These are phyloP conservation scores for Pestalotiopsis sp. DNA, from an alignment of 2,329 filamentous ascomycete genomes.

Conservation along the genomic window DNA sequence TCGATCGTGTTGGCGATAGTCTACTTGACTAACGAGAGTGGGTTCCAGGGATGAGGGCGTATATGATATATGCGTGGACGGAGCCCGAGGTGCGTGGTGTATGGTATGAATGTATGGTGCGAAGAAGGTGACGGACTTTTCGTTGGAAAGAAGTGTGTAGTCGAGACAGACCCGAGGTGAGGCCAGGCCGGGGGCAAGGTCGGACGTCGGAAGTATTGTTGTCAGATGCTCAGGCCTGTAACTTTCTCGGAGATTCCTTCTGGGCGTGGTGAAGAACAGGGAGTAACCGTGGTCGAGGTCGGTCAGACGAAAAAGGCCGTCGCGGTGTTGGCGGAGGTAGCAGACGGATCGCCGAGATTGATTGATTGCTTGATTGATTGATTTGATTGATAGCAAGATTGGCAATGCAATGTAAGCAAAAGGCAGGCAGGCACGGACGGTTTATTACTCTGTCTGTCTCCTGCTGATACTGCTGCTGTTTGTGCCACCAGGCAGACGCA, in stretches of 20 bases:
- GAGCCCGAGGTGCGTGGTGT: background rate
- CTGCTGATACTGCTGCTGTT: background rate
- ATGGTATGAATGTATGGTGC: background rate
- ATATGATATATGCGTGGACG: background rate
- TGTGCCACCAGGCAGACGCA: background rate
- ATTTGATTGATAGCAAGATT: background rate
- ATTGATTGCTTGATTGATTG: background rate
- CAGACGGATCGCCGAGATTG: background rate
- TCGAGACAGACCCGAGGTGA: background rate
- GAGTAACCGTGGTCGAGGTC: background rate
- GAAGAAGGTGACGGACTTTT: background rate
- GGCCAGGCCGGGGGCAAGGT: slow-evolving; percentile 1
- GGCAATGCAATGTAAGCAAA: background rate
- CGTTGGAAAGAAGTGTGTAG: background rate
- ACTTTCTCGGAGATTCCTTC: background rate
- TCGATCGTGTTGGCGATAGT: background rate
- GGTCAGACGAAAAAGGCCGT: background rate
- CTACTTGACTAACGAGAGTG: background rate
- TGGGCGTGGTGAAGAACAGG: background rate
- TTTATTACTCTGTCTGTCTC: background rate
- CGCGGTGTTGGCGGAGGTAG: background rate
- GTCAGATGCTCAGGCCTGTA: slow-evolving; percentile 1
- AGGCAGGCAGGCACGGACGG: background rate
- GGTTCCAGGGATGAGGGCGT: background rate
- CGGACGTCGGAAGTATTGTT: slow-evolving; percentile 2